phyloP scores from a whole-genome alignment of 257 asterid species.

The Solanum pimpinellifolium region DNA sequence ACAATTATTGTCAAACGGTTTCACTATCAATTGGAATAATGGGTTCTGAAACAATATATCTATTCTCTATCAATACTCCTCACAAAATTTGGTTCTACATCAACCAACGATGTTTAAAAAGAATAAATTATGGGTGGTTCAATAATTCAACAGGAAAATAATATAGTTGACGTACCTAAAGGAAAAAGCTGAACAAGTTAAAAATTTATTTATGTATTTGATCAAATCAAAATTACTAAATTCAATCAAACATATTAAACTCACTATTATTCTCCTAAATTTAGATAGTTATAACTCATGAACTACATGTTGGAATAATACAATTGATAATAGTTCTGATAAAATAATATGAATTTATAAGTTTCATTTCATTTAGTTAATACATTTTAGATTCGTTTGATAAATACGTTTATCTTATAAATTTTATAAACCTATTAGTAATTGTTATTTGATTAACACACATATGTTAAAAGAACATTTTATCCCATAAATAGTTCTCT shows the following conservation, averaged over 20 bases:
- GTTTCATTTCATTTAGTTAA: not conserved
- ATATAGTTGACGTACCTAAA: too few relatives aligned
- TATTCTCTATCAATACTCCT: too few relatives aligned
- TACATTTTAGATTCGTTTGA: not conserved
- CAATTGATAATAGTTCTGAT: not conserved
- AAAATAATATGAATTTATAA: not conserved
- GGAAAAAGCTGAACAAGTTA: rapidly evolving
- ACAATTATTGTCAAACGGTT: too few relatives aligned
- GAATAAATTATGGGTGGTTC: rapidly evolving
- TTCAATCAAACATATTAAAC: not conserved
- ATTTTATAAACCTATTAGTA: not conserved
- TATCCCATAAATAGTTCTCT: not conserved
- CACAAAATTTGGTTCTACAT: too few relatives aligned
- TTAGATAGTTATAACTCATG: not conserved
- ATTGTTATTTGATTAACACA: not conserved
- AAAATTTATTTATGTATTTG: too few relatives aligned
- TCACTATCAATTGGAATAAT: too few relatives aligned
- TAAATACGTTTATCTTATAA: not conserved
- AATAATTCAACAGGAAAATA: too few relatives aligned
- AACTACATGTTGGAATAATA: too few relatives aligned
- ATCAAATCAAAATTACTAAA: too few relatives aligned
- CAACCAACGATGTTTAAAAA: too few relatives aligned
- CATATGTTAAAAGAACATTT: not conserved
- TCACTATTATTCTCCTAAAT: too few relatives aligned
- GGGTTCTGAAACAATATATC: rapidly evolving